Evolutionary conservation across 352 stramenopile genomes (phyloP).

Genomic region (Pythium sukuiense): DNA sequence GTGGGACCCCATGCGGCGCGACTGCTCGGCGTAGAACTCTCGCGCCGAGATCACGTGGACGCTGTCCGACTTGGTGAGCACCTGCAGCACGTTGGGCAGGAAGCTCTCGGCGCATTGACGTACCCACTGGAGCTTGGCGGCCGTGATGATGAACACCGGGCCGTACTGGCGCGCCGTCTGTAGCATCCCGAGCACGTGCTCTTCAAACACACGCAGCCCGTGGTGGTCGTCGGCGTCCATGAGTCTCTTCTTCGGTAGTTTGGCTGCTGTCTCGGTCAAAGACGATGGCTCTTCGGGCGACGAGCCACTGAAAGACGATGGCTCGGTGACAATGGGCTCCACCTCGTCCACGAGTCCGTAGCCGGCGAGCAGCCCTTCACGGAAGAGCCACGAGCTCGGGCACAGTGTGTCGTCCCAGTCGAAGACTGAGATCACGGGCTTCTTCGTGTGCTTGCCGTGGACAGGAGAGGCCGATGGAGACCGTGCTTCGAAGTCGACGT

Average conservation of each 20-base stretch:
- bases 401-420: conserved; percentile 75
- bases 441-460: conserved; percentile 16
- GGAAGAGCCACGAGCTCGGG: conserved; percentile 56
- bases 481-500: conserved; percentile 23
- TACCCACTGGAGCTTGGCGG: conserved; percentile 54
- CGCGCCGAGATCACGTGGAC: conserved; percentile 59
- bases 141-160: conserved; percentile 68
- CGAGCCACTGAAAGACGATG: conserved; percentile 10
- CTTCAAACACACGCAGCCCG: conserved; percentile 37
- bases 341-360: conserved; percentile 41
- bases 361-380: conserved; percentile 40
- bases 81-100: conserved; percentile 41
- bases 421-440: conserved; percentile 41
- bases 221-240: conserved; percentile 20
- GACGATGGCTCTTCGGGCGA: not conserved
- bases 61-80: conserved; percentile 37
- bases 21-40: conserved; percentile 54
- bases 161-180: conserved; percentile 39
- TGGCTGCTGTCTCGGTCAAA: not conserved
- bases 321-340: conserved; percentile 7
- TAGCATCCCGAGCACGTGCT: conserved; percentile 42
- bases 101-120: conserved; percentile 43
- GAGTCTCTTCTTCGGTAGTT: conserved; percentile 22
- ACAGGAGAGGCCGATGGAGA: conserved; percentile 11
- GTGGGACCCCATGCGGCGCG: conserved; percentile 23